These are phyloP conservation scores for Erysimum cheiri DNA, from an alignment of 441 rosid genomes.

Conservation along the genomic window DNA sequence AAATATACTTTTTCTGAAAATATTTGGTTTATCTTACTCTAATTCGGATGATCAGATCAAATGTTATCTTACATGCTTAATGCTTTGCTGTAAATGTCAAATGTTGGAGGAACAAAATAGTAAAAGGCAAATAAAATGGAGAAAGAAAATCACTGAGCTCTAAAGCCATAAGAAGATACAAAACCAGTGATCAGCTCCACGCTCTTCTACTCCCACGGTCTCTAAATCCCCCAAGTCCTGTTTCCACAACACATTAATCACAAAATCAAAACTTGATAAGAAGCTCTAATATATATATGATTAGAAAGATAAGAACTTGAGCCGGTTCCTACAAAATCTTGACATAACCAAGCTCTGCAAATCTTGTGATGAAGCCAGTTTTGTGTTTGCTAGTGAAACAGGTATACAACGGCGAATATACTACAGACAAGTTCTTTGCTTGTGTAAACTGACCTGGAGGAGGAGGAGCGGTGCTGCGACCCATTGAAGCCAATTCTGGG, in stretches of 20 bases:
- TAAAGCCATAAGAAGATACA: conserved; percentile 34
- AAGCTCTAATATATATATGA: background rate
- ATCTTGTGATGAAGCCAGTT: background rate
- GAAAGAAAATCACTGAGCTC: conserved; percentile 34
- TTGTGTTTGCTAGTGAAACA: too few species aligned
- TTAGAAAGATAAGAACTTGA: background rate
- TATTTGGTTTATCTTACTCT: conserved; percentile 6
- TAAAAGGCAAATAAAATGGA: background rate
- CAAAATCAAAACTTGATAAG: background rate
- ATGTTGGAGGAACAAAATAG: background rate
- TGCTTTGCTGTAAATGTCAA: conserved; percentile 16
- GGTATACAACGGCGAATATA: too few species aligned
- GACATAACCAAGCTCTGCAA: conserved; percentile 7
- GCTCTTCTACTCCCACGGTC: conserved; percentile 80
- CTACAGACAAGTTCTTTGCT: background rate
- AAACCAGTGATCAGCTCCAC: conserved; percentile 52
- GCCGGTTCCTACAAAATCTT: background rate
- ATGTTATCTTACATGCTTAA: conserved; percentile 39
- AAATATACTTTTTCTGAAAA: background rate
- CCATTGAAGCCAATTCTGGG: conserved; percentile 88
- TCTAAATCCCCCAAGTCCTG: conserved; percentile 72
- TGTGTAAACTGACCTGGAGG: conserved; percentile 68
- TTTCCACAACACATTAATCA: conserved; percentile 31
- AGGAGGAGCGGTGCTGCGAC: conserved; percentile 91
- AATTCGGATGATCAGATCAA: conserved; percentile 18